Evolutionary conservation across 306 rosid species (phyloP).

Genomic region (Fragaria vesca): DNA sequence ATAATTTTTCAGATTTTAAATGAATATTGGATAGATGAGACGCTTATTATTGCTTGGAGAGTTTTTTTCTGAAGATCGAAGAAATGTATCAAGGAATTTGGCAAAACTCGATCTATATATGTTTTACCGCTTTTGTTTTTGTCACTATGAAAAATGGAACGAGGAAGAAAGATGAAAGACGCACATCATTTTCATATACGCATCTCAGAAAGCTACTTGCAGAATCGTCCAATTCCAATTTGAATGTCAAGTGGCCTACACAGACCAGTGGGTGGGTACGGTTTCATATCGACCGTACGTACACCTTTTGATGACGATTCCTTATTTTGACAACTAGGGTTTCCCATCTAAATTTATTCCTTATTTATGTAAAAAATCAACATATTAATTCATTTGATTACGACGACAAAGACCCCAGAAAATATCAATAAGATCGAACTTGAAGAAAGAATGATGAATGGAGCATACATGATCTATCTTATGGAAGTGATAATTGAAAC

Average conservation of each 20-base stretch:
- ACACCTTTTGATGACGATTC: background rate
- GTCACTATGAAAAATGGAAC: background rate
- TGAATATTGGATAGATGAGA: too few species aligned
- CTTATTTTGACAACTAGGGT: background rate
- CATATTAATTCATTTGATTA: background rate
- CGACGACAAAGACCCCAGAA: background rate
- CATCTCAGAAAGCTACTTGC: background rate
- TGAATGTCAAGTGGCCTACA: background rate
- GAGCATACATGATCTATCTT: too few species aligned
- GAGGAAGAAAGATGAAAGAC: background rate
- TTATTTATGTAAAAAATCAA: too few species aligned
- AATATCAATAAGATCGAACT: background rate
- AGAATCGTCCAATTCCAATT: background rate
- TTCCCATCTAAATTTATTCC: background rate
- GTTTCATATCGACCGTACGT: background rate
- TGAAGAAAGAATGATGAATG: too few species aligned
- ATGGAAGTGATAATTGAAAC: too few species aligned
- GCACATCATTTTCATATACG: background rate
- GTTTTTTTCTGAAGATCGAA: too few species aligned
- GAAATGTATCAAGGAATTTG: too few species aligned
- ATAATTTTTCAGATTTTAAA: too few species aligned
- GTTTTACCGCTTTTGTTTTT: background rate
- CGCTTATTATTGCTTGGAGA: too few species aligned
- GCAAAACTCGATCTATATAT: background rate
- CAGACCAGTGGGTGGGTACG: background rate